Conservation (phyloP, 2,329 filamentous ascomycete species). For the Calonectria leucothoes region DNA sequence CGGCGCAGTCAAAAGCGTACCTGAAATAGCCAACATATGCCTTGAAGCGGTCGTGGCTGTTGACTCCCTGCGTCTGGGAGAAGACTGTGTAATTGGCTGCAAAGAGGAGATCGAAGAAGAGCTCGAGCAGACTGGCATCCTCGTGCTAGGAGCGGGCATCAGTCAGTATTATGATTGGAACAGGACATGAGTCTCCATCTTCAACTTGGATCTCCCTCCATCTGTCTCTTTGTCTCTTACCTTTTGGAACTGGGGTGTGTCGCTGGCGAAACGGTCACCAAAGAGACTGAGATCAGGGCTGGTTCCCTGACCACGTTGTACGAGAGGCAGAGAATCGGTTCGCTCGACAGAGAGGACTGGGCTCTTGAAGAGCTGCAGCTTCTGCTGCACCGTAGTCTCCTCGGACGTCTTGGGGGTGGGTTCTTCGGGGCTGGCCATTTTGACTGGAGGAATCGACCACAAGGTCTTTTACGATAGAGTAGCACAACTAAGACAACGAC, state of each 20-base stretch:
- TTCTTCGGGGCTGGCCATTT: slow-evolving; percentile 30
- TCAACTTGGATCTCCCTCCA: not conserved
- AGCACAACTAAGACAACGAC: not conserved
- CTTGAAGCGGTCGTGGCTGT: slow-evolving; percentile 45
- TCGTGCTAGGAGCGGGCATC: slow-evolving; percentile 40
- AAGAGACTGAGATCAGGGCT: slow-evolving; percentile 37
- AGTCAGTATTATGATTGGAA: no score
- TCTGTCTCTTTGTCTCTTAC: no score
- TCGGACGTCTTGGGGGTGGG: slow-evolving; percentile 10
- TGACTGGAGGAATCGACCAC: slow-evolving; percentile 1
- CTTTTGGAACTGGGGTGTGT: slow-evolving; percentile 41
- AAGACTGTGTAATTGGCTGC: slow-evolving; percentile 75
- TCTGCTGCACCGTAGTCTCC: slow-evolving; percentile 28
- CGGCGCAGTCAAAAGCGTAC: slow-evolving; percentile 29
- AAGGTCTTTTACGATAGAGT: not conserved
- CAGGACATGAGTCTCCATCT: not conserved
- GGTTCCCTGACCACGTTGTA: not conserved
- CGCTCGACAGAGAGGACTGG: slow-evolving; percentile 35
- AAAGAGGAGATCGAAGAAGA: slow-evolving; percentile 55
- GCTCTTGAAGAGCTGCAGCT: slow-evolving; percentile 48
- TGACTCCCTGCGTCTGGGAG: slow-evolving; percentile 46
- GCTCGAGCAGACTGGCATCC: slow-evolving; percentile 50
- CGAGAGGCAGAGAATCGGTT: slow-evolving; percentile 28
- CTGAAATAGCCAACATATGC: slow-evolving; percentile 52
- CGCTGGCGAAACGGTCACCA: slow-evolving; percentile 38